Evolutionary conservation across 148 eudicot species (phyloP).

Genomic region (Amaranthus palmeri): DNA sequence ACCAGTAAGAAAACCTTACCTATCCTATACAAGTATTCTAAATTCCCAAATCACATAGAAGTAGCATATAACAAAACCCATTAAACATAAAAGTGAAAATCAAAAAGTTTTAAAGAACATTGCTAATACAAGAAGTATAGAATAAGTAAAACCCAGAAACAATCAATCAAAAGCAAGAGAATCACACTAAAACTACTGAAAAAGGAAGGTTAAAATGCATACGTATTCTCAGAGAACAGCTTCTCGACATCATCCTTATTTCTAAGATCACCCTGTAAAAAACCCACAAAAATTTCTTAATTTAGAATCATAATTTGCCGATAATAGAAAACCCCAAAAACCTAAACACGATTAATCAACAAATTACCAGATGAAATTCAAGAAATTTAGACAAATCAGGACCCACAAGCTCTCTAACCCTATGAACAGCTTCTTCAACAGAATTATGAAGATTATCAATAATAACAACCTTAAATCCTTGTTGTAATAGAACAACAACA

Average conservation of each 20-base stretch:
- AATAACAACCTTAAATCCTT: slow-evolving; percentile 63
- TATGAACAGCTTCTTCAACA: slow-evolving; percentile 47
- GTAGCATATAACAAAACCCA: background rate
- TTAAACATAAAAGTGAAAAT: background rate
- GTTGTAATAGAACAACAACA: slow-evolving; percentile 44
- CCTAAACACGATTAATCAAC: background rate
- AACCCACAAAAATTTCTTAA: background rate
- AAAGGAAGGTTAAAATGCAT: slow-evolving; percentile 14
- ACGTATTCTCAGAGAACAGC: slow-evolving; percentile 58
- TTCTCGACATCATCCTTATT: slow-evolving; percentile 71
- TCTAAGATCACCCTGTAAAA: slow-evolving; percentile 76
- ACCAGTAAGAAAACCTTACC: background rate
- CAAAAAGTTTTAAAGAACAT: background rate
- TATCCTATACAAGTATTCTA: too few species aligned
- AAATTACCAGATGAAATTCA: slow-evolving; percentile 51
- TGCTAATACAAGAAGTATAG: background rate
- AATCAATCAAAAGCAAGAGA: background rate
- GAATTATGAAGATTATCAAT: slow-evolving; percentile 80
- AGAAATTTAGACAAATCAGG: slow-evolving; percentile 51
- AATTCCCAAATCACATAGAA: background rate
- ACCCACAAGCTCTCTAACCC: slow-evolving; percentile 50
- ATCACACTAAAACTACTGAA: background rate
- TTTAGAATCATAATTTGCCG: background rate
- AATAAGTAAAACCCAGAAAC: slow-evolving; percentile 5
- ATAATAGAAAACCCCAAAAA: background rate